Base-by-base conservation (phyloP, 2,329 filamentous ascomycete species). In the Colletotrichum phormii region DNA sequence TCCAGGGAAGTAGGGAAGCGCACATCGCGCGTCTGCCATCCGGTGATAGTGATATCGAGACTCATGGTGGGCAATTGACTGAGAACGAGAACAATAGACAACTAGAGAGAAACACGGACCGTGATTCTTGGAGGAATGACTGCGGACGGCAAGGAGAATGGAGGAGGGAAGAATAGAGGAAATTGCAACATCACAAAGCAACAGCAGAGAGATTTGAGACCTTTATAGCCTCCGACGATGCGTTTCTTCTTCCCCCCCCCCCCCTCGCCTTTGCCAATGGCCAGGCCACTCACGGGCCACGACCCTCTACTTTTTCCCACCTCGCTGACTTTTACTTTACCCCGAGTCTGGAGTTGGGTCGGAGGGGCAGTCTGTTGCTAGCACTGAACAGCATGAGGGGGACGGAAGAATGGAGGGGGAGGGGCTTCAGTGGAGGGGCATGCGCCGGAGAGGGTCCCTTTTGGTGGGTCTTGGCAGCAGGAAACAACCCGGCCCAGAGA, bases 1-100 rank as follows among this genome's bases (percentile, higher is more conserved):
- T 97, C 95, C 74, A 98, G 91, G 53, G 95, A 98, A n/a, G 95
- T 98, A 82, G 93, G 93, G 81, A 95, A 95, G 77, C 93, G 90
- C 81, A 95, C 92, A 85, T 95, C 93, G 80, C 91, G 88, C 72
- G 92, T 93, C 76, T 85, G 86, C 86, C 91, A 94, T 75, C 91
- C 89, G 67, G 91, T 94, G 80, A 95, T 94, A 71, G 90, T 94
- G 78, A 94, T 87, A 77, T 92, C 89, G 62, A 83, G 46, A 33
- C 62, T 77, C 86, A 88, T 88, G 31, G 57, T 73, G 70, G 49
- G 24, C 55, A 37, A 4, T n/a, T 54, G 35, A 35, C 29, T 35
- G 13, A 26, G 46, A 31, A 62, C 22, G n/a, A 51, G 29, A 35
- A 7, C 11, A 7, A 53, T 26, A 4, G 33, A 57, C 31, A n/a